Percentiles rank a stretch among this genome's conserved stretches.
Evolutionary conservation across 2,329 filamentous ascomycete species (phyloP).

Genomic region (Hirsutella rhossiliensis): DNA sequence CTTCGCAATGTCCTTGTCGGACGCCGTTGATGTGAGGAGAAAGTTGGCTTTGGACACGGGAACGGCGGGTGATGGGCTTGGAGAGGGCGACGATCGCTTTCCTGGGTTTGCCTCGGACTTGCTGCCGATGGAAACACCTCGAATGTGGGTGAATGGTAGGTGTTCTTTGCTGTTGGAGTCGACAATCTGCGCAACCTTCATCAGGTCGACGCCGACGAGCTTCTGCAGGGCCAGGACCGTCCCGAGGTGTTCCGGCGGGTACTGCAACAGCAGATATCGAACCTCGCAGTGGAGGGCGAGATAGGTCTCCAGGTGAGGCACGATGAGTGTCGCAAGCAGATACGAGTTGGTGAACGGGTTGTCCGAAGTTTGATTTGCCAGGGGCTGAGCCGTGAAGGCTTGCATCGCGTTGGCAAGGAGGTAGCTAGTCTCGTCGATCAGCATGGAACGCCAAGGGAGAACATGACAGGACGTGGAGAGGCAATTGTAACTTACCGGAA

Average conservation of each 20-base stretch:
- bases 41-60: slow-evolving; percentile 42
- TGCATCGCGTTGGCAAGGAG: slow-evolving; percentile 51
- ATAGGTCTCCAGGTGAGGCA: slow-evolving; percentile 50
- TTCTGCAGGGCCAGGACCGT: slow-evolving; percentile 46
- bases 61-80: slow-evolving; percentile 15
- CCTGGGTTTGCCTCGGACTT: slow-evolving; percentile 11
- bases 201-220: slow-evolving; percentile 40
- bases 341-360: slow-evolving; percentile 43
- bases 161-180: slow-evolving; percentile 26
- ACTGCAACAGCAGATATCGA: slow-evolving; percentile 47
- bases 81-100: slow-evolving; percentile 10
- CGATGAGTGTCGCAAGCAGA: slow-evolving; percentile 43
- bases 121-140: slow-evolving; percentile 18
- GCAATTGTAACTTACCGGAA: slow-evolving; percentile 31
- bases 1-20: slow-evolving; percentile 37
- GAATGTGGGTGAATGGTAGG: slow-evolving; percentile 26
- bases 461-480: background rate
- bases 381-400: slow-evolving; percentile 37
- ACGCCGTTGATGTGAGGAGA: slow-evolving; percentile 42
- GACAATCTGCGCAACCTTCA: slow-evolving; percentile 48
- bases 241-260: slow-evolving; percentile 41
- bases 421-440: slow-evolving; percentile 29
- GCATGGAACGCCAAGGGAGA: background rate
- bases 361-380: slow-evolving; percentile 35
- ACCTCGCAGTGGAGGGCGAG: slow-evolving; percentile 39